Evolutionary conservation across 2,329 filamentous ascomycete species (phyloP).

Genomic region (Pseudocercospora fijiensis): DNA sequence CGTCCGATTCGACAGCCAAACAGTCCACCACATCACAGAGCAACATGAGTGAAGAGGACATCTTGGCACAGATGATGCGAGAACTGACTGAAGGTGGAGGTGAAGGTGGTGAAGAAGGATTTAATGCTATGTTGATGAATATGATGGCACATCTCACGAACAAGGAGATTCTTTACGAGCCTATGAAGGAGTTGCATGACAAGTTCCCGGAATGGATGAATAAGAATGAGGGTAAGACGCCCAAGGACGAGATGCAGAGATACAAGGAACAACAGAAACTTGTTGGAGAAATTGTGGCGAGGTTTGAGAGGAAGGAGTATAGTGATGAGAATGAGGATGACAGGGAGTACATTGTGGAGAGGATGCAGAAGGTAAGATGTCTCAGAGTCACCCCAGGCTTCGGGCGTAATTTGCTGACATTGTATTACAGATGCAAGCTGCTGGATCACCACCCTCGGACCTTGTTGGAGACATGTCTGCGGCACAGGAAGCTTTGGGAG

Average conservation of each 20-base stretch:
- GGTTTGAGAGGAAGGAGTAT: slow-evolving; percentile 82
- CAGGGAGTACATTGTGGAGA: slow-evolving; percentile 89
- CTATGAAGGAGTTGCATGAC: slow-evolving; percentile 93
- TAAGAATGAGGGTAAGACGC: slow-evolving; percentile 68
- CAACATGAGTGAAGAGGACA: slow-evolving; percentile 63
- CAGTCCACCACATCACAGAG: slow-evolving; percentile 67
- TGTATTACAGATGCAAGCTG: slow-evolving; percentile 86
- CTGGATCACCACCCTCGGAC: slow-evolving; percentile 85
- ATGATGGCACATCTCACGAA: slow-evolving; percentile 99
- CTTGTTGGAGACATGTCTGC: slow-evolving; percentile 86
- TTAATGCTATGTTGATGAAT: slow-evolving; percentile 90
- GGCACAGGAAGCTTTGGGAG: slow-evolving; percentile 65
- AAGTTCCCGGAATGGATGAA: slow-evolving; percentile 90
- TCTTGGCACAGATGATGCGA: slow-evolving; percentile 89
- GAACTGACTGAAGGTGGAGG: slow-evolving; percentile 68
- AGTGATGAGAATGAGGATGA: slow-evolving; percentile 77
- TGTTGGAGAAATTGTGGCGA: slow-evolving; percentile 80
- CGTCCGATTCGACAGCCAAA: slow-evolving; percentile 80
- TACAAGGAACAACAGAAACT: slow-evolving; percentile 78
- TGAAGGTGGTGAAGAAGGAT: slow-evolving; percentile 71
- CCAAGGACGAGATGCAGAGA: slow-evolving; percentile 69
- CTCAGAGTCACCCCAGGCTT: not conserved
- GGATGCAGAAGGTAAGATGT: slow-evolving; percentile 85
- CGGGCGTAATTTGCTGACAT: slow-evolving; percentile 13
- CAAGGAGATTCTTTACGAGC: slow-evolving; percentile 97